Evolutionary conservation across 2,329 filamentous ascomycete genomes (phyloP), one percentile per base, ranked within the genome.

Genomic region (Hypoxylon sp.): DNA sequence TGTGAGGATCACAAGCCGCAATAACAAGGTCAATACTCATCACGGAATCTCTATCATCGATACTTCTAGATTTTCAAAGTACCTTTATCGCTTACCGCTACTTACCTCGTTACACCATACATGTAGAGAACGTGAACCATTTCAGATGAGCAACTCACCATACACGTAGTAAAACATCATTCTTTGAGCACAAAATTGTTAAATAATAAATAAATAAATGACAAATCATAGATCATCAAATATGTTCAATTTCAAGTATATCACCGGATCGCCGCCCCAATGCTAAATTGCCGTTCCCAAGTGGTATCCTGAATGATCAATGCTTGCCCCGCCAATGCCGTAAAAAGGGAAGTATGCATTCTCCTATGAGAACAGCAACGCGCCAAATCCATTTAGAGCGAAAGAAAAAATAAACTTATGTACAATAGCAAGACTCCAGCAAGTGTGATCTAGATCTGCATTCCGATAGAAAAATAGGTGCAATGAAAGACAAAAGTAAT

Each of bases 211-310:
- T 22, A 22, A 22, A 22, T 22, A 22, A 31, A 42, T 26, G 24
- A 19, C 29, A 63, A 29, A 33, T 59, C 42, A 52, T 54, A 56
- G 31, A 67, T 62, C 50, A 47, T 46, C 44, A 51, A 46, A 65
- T 63, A 69, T 60, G 54, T 67, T 69, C 63, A 68, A 63, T 63
- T 70, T 60, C 54, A 65, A 70, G 39, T 64, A 69, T 69, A 63
- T 73, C 68, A 71, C 71, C 72, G 58, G 58, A 73, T 73, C 75
- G 75, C 75, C 75, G 64, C 63, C 74, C 68, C 70, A 77, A 77
- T 77, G 75, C 74, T 73, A 57, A 73, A 70, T 70, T 67, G 65
- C 69, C 71, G 58, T 73, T 70, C 71, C 73, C 70, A 67, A 70
- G 68, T 75, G 73, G 70, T 77, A 76, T 76, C 71, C 68, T 60